phyloP scores from a whole-genome alignment of 2,329 filamentous ascomycete genomes.

The Colletotrichum cereale region DNA sequence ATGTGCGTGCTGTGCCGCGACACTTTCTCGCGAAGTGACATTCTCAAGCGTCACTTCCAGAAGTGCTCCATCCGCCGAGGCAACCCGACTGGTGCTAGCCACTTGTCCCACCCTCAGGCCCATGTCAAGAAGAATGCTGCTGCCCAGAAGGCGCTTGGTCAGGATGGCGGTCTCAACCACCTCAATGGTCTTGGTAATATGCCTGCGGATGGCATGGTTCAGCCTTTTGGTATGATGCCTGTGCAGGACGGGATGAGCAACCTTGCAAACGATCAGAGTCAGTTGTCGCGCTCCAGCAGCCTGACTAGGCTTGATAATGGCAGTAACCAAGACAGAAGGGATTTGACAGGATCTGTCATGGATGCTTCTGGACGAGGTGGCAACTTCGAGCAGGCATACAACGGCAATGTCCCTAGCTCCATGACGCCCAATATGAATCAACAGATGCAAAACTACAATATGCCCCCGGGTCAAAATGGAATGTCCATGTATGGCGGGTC shows the following conservation, averaged over 20 bases:
- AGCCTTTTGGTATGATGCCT: constrained; percentile 68
- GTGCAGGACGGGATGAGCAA: constrained; percentile 70
- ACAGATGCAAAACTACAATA: constrained; percentile 73
- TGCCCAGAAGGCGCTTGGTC: constrained; percentile 68
- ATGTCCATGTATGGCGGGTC: constrained; percentile 73
- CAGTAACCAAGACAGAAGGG: constrained; percentile 68
- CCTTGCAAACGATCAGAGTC: constrained; percentile 70
- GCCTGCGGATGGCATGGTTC: constrained; percentile 67
- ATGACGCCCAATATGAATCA: constrained; percentile 74
- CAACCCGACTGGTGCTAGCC: constrained; percentile 94
- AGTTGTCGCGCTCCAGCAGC: constrained; percentile 72
- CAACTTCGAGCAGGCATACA: constrained; percentile 67
- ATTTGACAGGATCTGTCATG: constrained; percentile 67
- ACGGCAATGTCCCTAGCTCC: constrained; percentile 67
- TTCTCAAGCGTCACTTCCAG: constrained; percentile 98
- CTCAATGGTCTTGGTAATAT: constrained; percentile 72
- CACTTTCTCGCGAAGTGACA: constrained; percentile 97
- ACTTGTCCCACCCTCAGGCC: constrained; percentile 91
- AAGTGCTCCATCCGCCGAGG: constrained; percentile 98
- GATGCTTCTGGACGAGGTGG: constrained; percentile 56
- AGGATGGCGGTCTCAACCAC: constrained; percentile 68
- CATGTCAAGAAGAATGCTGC: constrained; percentile 84
- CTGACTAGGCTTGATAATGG: constrained; percentile 69
- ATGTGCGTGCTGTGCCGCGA: constrained; percentile 98
- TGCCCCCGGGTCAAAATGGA: constrained; percentile 73